These are phyloP conservation scores for Funneliformis geosporum DNA, from an alignment of 192 early-diverging fungal species.

Conservation along the genomic window DNA sequence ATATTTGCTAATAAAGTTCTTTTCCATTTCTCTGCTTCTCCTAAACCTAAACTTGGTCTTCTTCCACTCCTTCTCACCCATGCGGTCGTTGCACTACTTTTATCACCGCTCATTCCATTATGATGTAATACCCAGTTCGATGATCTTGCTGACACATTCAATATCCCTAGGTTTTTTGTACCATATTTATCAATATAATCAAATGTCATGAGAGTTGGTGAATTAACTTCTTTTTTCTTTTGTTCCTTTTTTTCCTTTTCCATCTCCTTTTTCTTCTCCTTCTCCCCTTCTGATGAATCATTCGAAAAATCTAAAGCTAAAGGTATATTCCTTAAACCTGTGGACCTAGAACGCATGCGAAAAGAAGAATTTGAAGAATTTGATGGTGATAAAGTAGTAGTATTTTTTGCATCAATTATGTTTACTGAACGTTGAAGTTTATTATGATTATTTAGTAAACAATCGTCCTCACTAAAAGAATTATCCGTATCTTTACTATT, in stretches of 20 bases:
- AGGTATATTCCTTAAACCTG: conserved; percentile 15
- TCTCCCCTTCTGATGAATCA: not conserved
- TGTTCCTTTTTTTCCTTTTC: not conserved
- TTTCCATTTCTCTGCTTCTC: conserved; percentile 27
- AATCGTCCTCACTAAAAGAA: conserved; percentile 5
- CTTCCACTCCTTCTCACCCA: not conserved
- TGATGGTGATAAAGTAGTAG: not conserved
- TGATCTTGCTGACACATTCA: conserved; percentile 14
- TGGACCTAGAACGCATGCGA: conserved; percentile 6
- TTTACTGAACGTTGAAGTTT: conserved; percentile 1
- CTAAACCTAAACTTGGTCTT: conserved; percentile 23
- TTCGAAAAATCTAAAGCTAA: conserved; percentile 6
- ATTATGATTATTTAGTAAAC: not conserved
- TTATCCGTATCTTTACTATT: conserved; percentile 7
- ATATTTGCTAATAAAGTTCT: conserved; percentile 5
- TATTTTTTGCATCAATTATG: not conserved
- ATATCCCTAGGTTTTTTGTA: conserved; percentile 1
- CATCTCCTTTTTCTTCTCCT: not conserved
- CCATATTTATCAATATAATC: conserved; percentile 20
- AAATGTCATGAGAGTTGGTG: conserved; percentile 19
- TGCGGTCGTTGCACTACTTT: not conserved
- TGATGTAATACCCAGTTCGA: conserved; percentile 20
- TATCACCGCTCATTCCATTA: conserved; percentile 6
- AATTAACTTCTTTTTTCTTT: not conserved
- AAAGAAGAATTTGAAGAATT: not conserved